A percentile compares a stretch with the other conserved stretches of the same genome.
Evolutionary conservation across 306 rosid genomes (phyloP).

Genomic region (Crataegus laevigata): DNA sequence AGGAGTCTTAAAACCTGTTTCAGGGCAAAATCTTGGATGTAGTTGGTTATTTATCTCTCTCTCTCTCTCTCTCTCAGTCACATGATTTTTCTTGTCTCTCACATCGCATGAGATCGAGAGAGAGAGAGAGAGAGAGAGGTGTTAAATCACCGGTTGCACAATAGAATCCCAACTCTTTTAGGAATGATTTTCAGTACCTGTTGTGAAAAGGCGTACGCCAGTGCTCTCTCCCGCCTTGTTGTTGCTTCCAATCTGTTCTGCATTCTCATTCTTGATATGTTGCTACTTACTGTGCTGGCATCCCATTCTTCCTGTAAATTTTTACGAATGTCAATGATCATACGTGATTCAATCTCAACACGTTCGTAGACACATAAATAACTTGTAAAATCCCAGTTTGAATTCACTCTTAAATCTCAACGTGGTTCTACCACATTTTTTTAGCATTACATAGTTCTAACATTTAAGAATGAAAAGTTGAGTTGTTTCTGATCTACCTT

Average conservation of each 20-base stretch:
- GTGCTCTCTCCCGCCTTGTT: constrained; percentile 87
- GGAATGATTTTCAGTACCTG: constrained; percentile 43
- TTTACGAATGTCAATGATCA: neutral
- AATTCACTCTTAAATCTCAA: neutral
- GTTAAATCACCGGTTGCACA: neutral
- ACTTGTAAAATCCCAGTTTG: neutral
- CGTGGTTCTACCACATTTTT: neutral
- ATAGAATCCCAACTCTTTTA: neutral
- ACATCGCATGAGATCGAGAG: too few species aligned
- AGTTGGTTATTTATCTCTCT: neutral
- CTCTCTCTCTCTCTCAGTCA: too few species aligned
- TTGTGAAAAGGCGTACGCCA: constrained; percentile 95
- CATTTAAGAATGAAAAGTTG: neutral
- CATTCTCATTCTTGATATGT: constrained; percentile 66
- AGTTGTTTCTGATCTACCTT: constrained; percentile 35
- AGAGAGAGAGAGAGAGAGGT: too few species aligned
- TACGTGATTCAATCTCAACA: neutral
- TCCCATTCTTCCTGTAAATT: constrained; percentile 89
- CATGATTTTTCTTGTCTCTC: too few species aligned
- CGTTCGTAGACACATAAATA: neutral
- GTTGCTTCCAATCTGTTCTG: constrained; percentile 83
- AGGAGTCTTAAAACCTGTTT: neutral
- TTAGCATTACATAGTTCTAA: neutral
- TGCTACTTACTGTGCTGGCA: constrained; percentile 89
- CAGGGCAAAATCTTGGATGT: neutral